Percentiles rank a stretch among this genome's conserved stretches.
These are phyloP conservation scores for Sextonia rubra DNA, from an alignment of 164 flowering plant genomes.

Conservation along the genomic window DNA sequence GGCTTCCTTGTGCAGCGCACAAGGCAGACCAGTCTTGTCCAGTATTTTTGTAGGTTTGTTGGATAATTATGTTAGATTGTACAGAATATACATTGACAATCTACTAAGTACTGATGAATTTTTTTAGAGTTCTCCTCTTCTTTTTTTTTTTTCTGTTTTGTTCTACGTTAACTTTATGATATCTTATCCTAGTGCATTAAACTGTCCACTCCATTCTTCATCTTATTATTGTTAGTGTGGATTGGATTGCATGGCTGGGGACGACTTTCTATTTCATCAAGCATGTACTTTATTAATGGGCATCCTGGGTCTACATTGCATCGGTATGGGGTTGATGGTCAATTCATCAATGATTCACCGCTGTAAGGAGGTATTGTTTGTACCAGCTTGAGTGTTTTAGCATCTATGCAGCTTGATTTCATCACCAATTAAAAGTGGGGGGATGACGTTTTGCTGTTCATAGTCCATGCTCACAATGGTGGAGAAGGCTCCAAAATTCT, in stretches of 20 bases:
- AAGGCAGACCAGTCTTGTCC: neutral
- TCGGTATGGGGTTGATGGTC: neutral
- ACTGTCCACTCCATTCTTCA: too few relatives aligned
- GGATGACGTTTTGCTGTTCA: neutral
- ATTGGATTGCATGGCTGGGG: too few relatives aligned
- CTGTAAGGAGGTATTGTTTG: neutral
- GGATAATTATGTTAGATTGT: slow-evolving; percentile 3
- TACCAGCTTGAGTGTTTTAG: neutral
- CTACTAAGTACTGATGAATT: neutral
- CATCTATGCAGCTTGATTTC: neutral
- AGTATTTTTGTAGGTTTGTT: slow-evolving; percentile 3
- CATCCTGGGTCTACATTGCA: neutral
- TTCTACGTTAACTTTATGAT: neutral
- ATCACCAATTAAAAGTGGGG: neutral
- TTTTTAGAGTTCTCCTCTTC: neutral
- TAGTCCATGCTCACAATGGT: neutral
- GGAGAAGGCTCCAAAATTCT: neutral
- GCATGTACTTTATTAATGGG: neutral
- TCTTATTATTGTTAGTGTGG: too few relatives aligned
- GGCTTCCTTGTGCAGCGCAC: neutral
- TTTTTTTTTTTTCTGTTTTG: too few relatives aligned
- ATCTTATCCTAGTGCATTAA: too few relatives aligned
- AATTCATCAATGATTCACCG: neutral
- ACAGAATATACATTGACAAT: slow-evolving; percentile 3
- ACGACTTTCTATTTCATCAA: neutral